phyloP scores from a whole-genome alignment of 805 yeast genomes.

The Candida gorgasii region DNA sequence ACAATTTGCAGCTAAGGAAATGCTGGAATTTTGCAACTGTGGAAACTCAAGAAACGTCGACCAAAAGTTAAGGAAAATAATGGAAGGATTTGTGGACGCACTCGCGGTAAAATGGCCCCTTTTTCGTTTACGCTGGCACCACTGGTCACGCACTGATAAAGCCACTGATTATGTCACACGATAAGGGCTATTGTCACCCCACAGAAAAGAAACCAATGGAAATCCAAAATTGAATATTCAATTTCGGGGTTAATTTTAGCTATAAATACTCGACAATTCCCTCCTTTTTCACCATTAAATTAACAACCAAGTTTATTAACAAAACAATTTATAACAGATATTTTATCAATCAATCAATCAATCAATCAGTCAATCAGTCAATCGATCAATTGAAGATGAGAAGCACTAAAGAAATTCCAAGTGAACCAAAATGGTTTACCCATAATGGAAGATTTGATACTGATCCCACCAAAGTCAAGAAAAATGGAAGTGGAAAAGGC shows the following conservation, averaged over 20 bases:
- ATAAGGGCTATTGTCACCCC: slow-evolving; percentile 8
- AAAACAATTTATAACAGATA: too few species aligned
- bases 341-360: background rate
- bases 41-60: too few species aligned
- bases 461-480: slow-evolving; percentile 77
- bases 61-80: too few species aligned
- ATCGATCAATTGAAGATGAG: slow-evolving; percentile 5
- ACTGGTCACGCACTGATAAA: background rate
- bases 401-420: slow-evolving; percentile 42
- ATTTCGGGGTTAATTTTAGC: background rate
- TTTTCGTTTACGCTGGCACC: slow-evolving; percentile 1
- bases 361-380: background rate
- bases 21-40: too few species aligned
- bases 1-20: too few species aligned
- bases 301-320: too few species aligned
- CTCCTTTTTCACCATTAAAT: background rate
- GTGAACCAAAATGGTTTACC: slow-evolving; percentile 72
- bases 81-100: too few species aligned
- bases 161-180: slow-evolving; percentile 4
- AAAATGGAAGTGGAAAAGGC: slow-evolving; percentile 80
- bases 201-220: slow-evolving; percentile 4
- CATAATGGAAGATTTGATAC: slow-evolving; percentile 69
- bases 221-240: background rate
- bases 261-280: slow-evolving; percentile 4
- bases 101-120: background rate